These are phyloP conservation scores for Xylariomycetidae sp. DNA, from an alignment of 2,329 filamentous ascomycete genomes.

Conservation along the genomic window DNA sequence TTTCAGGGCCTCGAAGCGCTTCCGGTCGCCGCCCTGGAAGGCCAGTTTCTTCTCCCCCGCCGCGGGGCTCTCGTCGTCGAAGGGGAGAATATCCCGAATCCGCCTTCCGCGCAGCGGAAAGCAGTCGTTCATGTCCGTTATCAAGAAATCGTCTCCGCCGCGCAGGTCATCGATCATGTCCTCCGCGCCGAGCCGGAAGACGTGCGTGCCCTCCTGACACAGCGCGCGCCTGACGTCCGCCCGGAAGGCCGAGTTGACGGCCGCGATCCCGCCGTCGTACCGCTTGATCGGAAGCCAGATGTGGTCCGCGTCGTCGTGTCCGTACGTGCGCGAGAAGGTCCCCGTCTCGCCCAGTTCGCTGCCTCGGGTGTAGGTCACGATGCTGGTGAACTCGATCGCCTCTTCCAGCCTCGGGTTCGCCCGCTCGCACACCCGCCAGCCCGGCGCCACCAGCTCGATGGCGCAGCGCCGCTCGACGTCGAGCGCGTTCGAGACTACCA, in stretches of 20 bases:
- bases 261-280: conserved; percentile 7
- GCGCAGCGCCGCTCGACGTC: conserved; percentile 11
- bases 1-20: conserved; percentile 13
- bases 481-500: conserved; percentile 2
- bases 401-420: conserved; percentile 4
- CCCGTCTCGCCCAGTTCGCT: conserved; percentile 3
- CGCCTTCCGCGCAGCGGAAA: conserved; percentile 13
- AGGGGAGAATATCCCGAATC: conserved; percentile 16
- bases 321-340: conserved; percentile 8
- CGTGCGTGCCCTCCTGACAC: conserved; percentile 15
- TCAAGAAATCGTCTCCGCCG: conserved; percentile 1
- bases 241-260: conserved; percentile 7
- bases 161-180: background rate
- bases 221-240: conserved; percentile 10
- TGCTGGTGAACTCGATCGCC: conserved; percentile 3
- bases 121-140: background rate
- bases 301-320: conserved; percentile 12
- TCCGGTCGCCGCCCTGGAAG: background rate
- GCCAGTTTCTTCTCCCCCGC: conserved; percentile 1
- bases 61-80: conserved; percentile 16
- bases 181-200: conserved; percentile 16
- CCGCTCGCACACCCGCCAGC: conserved; percentile 16
- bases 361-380: conserved; percentile 17
- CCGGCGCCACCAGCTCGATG: conserved; percentile 18
- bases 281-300: conserved; percentile 14